Conservation (phyloP, 2,329 filamentous ascomycete species). For the Cryphonectria carpinicola region DNA sequence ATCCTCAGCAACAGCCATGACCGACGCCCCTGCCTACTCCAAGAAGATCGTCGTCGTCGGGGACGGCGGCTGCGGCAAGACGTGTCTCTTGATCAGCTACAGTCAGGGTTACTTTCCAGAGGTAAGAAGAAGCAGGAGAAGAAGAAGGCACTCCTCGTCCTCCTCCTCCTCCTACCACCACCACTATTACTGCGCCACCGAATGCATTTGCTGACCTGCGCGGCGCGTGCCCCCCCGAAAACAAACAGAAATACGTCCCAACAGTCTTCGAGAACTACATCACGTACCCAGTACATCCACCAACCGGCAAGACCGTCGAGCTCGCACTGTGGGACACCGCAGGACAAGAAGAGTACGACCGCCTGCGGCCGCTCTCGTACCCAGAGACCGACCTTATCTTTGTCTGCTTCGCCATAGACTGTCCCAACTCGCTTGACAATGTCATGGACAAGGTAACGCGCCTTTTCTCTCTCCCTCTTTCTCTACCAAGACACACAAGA, state of each 20-base stretch:
- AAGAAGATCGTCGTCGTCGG: conserved; percentile 99
- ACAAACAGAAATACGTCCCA: conserved; percentile 91
- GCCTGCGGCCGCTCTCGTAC: conserved; percentile 92
- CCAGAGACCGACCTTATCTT: conserved; percentile 97
- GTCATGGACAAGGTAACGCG: conserved; percentile 92
- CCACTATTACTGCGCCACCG: not conserved
- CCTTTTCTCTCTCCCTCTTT: not conserved
- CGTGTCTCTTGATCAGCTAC: conserved; percentile 97
- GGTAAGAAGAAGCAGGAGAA: conserved; percentile 56
- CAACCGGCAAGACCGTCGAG: conserved; percentile 91
- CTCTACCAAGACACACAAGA: not conserved
- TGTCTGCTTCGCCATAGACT: conserved; percentile 99
- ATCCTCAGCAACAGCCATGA: conserved; percentile 81
- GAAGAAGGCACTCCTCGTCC: not conserved
- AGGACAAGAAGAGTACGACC: conserved; percentile 98
- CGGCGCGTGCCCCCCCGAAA: not conserved
- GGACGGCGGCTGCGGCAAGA: conserved; percentile 98
- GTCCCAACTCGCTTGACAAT: conserved; percentile 96
- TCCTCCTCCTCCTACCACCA: not conserved
- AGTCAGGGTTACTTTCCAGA: conserved; percentile 98
- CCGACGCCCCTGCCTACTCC: conserved; percentile 89
- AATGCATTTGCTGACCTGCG: conserved; percentile 7
- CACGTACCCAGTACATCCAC: conserved; percentile 87
- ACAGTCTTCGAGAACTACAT: conserved; percentile 99
- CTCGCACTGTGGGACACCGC: conserved; percentile 98